Conservation (phyloP, 2,329 filamentous ascomycete genomes). For the Colletotrichum tropicale region DNA sequence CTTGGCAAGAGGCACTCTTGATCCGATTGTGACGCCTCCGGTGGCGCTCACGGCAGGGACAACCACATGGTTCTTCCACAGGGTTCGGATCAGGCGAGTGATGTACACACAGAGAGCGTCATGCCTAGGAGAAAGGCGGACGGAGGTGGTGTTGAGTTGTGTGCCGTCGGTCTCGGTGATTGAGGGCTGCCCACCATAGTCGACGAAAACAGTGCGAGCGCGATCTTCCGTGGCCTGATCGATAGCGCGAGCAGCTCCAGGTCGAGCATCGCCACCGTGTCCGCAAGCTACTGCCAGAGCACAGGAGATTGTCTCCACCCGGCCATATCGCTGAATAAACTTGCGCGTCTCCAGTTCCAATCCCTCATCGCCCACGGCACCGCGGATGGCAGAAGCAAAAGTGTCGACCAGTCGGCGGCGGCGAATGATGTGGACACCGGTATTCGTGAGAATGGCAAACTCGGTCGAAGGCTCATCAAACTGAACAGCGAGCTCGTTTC, state of each 20-base stretch:
- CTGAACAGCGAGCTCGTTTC: constrained; percentile 95
- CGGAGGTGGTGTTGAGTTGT: constrained; percentile 76
- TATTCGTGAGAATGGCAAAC: constrained; percentile 90
- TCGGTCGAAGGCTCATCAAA: constrained; percentile 85
- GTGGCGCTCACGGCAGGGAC: constrained; percentile 53
- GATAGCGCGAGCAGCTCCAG: constrained; percentile 76
- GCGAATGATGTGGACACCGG: constrained; percentile 84
- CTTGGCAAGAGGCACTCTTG: constrained; percentile 71
- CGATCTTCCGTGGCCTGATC: constrained; percentile 87
- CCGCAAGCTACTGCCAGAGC: constrained; percentile 94
- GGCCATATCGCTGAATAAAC: constrained; percentile 85
- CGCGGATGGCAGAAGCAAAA: constrained; percentile 82
- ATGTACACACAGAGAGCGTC: constrained; percentile 89
- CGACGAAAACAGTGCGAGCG: constrained; percentile 87
- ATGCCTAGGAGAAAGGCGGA: constrained; percentile 86
- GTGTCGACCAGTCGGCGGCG: constrained; percentile 88
- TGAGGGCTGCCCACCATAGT: constrained; percentile 86
- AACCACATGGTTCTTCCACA: constrained; percentile 86
- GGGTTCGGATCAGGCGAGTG: constrained; percentile 81
- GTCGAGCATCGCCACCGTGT: constrained; percentile 77
- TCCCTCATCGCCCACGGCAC: constrained; percentile 76
- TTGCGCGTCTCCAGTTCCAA: constrained; percentile 81
- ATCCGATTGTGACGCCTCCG: constrained; percentile 66
- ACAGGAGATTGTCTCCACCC: constrained; percentile 86
- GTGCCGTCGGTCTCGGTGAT: constrained; percentile 79